Base-by-base conservation (phyloP, 129 eudicot genomes). In the Escallonia rubra region DNA sequence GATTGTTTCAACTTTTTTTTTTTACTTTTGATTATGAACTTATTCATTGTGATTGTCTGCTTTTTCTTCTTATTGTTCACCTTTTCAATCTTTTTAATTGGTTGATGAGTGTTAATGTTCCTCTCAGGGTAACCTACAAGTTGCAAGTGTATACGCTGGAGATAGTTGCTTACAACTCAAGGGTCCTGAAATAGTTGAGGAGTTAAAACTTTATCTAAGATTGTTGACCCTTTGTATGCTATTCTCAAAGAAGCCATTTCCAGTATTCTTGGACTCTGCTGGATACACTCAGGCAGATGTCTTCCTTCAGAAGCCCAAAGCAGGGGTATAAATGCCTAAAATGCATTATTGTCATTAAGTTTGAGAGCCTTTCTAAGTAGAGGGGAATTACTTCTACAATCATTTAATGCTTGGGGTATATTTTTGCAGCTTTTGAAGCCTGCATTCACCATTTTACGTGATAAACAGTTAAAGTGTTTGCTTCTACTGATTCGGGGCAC, bases 201-300 rank as follows among this genome's bases (percentile, higher is more conserved):
- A 86, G 71, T 74, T 94, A 66, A 85, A 87, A 73, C 75, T 82
- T 69, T 87, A 82, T 78, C 73, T 94, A 76, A 82, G 82, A 66
- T 76, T 94, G 78, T 61, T 89, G 69, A 94, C 96, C 48, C 72
- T 77, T 16, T 85, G 99, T 76, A 82, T 82, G 61, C 84, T 89
- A 59, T 94, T 94, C 82, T 94, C 99, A n/a, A 94, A 94, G 84
- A 94, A 94, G 81, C 93, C 99, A 15, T 94, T 94, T 74, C 96
- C 97, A 9, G 90, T 89, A 61, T 94, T 94, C 72, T 81, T 94
- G 76, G 99, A 87, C 71, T 78, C 96, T 79, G 88, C 99, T 74
- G 99, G 99, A 43, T 89, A 72, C 74, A 75, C 87, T 74, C 84
- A 78, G 68, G 83, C 69, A 65, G 91, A 89, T 77, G 99, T 94